A percentile compares a stretch with the other conserved stretches of the same genome.
Evolutionary conservation across 352 stramenopile species (phyloP).

Genomic region (Peronospora destructor): DNA sequence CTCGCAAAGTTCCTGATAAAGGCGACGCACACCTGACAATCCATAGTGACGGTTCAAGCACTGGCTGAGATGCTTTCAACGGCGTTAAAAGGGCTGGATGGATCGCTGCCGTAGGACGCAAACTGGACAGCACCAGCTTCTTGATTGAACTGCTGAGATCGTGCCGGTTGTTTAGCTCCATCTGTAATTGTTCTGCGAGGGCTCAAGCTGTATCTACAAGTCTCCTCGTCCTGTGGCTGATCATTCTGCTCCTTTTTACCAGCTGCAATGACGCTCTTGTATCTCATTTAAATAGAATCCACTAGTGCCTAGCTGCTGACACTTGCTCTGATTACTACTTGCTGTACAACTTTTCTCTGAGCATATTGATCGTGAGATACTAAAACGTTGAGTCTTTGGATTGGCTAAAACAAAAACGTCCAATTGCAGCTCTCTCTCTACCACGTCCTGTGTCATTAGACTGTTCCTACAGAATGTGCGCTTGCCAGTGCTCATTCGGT

Average conservation of each 20-base stretch:
- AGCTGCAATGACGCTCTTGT: slow-evolving; percentile 2
- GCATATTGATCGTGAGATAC: too few relatives aligned
- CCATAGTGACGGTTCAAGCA: slow-evolving; percentile 7
- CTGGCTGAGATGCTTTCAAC: slow-evolving; percentile 6
- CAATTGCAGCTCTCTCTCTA: slow-evolving; percentile 23
- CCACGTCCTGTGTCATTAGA: slow-evolving; percentile 6
- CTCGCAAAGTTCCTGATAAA: slow-evolving; percentile 58
- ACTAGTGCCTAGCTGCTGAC: slow-evolving; percentile 11
- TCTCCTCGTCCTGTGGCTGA: slow-evolving; percentile 13
- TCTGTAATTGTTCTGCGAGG: slow-evolving; percentile 8
- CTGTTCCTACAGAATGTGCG: background rate
- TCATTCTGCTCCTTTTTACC: slow-evolving; percentile 6
- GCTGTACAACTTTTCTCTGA: slow-evolving; percentile 12
- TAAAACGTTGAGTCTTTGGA: background rate
- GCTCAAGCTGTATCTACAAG: background rate
- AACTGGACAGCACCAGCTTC: slow-evolving; percentile 23
- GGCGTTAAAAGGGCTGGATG: slow-evolving; percentile 4
- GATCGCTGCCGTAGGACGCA: slow-evolving; percentile 10
- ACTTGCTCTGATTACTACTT: slow-evolving; percentile 22
- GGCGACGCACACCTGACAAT: slow-evolving; percentile 33
- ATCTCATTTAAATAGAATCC: slow-evolving; percentile 5
- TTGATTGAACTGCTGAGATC: slow-evolving; percentile 28
- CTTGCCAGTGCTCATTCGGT: slow-evolving; percentile 11
- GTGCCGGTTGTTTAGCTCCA: slow-evolving; percentile 22
- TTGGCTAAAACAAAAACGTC: slow-evolving; percentile 4